A percentile compares a stretch with the other conserved stretches of the same genome.
Conservation (phyloP, 352 stramenopile species). For the Globisporangium uncinulatum region DNA sequence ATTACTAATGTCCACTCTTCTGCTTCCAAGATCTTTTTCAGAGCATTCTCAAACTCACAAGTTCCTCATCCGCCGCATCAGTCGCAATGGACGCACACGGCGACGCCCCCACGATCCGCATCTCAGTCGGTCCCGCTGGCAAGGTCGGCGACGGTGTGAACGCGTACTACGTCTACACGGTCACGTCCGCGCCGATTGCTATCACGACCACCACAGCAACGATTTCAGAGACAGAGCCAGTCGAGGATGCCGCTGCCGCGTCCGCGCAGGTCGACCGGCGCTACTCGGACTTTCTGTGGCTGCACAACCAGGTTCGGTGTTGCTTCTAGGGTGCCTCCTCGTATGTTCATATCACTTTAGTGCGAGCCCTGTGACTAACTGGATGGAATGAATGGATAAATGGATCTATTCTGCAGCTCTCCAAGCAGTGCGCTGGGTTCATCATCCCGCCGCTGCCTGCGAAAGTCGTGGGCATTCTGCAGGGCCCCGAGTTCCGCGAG, state of each 20-base stretch:
- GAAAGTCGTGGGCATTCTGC: conserved; percentile 73
- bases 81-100: conserved; percentile 5
- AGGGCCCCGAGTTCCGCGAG: conserved; percentile 78
- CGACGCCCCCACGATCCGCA: conserved; percentile 20
- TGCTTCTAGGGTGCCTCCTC: no score
- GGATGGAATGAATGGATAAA: background rate
- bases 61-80: no score
- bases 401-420: conserved; percentile 15
- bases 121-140: conserved; percentile 61
- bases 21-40: no score
- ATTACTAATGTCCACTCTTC: no score
- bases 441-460: conserved; percentile 77
- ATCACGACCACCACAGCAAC: background rate
- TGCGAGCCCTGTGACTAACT: background rate
- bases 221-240: background rate
- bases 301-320: conserved; percentile 50
- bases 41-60: no score
- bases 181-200: conserved; percentile 48
- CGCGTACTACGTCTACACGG: conserved; percentile 76
- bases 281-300: conserved; percentile 85
- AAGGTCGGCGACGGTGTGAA: conserved; percentile 84
- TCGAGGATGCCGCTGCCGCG: background rate
- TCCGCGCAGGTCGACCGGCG: conserved; percentile 60
- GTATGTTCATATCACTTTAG: background rate
- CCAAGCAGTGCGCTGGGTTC: conserved; percentile 72